Evolutionary conservation across 805 yeast species (phyloP).

Genomic region (Candida tammaniensis): DNA sequence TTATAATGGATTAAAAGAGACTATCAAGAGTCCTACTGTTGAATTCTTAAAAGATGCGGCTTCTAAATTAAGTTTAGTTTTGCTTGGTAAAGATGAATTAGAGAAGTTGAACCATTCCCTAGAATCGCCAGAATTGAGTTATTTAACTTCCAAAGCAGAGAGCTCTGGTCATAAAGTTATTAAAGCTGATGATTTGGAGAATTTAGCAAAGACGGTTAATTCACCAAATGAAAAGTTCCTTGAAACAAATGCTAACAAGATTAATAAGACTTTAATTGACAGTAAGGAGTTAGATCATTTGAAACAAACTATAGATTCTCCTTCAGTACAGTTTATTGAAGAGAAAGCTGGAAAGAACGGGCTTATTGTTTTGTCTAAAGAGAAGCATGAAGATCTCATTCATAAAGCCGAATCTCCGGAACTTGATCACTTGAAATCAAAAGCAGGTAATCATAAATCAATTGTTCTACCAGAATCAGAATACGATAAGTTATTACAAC

Average conservation of each 20-base stretch:
- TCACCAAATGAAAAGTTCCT: conserved; percentile 23
- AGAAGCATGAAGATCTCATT: conserved; percentile 3
- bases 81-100: background rate
- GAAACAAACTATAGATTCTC: conserved; percentile 13
- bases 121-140: conserved; percentile 3
- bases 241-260: conserved; percentile 5
- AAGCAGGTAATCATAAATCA: conserved; percentile 13
- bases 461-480: conserved; percentile 14
- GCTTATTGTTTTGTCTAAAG: conserved; percentile 8
- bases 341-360: conserved; percentile 18
- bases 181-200: conserved; percentile 5
- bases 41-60: conserved; percentile 19
- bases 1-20: conserved; percentile 8
- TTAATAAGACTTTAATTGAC: conserved; percentile 4
- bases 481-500: conserved; percentile 10
- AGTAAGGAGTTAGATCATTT: background rate
- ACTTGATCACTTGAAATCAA: conserved; percentile 17
- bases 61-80: background rate
- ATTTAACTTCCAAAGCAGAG: conserved; percentile 8
- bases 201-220: conserved; percentile 9
- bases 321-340: conserved; percentile 19
- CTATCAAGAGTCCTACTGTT: conserved; percentile 24
- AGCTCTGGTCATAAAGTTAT: conserved; percentile 12
- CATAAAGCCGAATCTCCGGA: conserved; percentile 8
- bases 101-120: conserved; percentile 6